These are phyloP conservation scores for Solanum chiquidenum DNA, from an alignment of 257 asterid genomes.

Conservation along the genomic window DNA sequence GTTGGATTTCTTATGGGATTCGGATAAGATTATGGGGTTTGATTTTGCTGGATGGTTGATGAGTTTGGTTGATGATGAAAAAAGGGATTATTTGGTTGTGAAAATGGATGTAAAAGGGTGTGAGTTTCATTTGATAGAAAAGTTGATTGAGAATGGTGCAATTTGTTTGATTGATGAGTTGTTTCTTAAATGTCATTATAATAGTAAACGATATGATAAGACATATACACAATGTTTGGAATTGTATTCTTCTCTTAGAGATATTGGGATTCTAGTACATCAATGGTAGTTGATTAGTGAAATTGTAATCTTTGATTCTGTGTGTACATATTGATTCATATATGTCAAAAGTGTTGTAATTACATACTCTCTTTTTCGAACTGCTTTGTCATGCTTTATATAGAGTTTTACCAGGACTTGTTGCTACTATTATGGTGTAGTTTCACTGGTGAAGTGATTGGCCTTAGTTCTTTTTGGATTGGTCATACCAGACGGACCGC, in stretches of 20 bases:
- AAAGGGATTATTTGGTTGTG: slow-evolving; percentile 48
- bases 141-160: slow-evolving; percentile 48
- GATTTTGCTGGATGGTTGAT: slow-evolving; percentile 58
- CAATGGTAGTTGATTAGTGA: slow-evolving; percentile 45
- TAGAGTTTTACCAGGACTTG: too few relatives aligned
- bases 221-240: slow-evolving; percentile 47
- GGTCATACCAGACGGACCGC: too few relatives aligned
- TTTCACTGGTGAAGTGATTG: too few relatives aligned
- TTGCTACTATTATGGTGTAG: too few relatives aligned
- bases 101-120: slow-evolving; percentile 69
- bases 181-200: slow-evolving; percentile 69
- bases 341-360: too few relatives aligned
- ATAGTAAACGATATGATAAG: slow-evolving; percentile 23
- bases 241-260: slow-evolving; percentile 42
- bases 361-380: too few relatives aligned
- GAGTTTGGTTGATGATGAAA: slow-evolving; percentile 13
- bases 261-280: slow-evolving; percentile 52
- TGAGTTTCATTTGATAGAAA: slow-evolving; percentile 43
- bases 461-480: too few relatives aligned
- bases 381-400: too few relatives aligned
- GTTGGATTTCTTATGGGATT: slow-evolving; percentile 10
- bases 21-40: slow-evolving; percentile 40
- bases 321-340: background rate
- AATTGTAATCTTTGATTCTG: background rate
- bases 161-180: slow-evolving; percentile 61